A percentile compares a stretch with the other conserved stretches of the same genome.
phyloP scores from a whole-genome alignment of 768 basidiomycete genomes.

The Phlegmacium glaucopus region DNA sequence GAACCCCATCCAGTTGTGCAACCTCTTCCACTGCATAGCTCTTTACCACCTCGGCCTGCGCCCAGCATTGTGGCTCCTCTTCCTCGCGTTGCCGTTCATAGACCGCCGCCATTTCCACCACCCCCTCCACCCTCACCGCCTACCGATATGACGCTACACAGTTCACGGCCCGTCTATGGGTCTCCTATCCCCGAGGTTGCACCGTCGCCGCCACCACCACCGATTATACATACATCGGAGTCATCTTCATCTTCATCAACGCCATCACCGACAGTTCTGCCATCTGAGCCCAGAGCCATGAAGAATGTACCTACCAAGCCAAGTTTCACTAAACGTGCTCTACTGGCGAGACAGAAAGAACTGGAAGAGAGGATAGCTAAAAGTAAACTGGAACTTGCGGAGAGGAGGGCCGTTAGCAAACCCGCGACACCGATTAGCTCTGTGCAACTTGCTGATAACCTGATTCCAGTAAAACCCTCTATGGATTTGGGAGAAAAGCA shows the following conservation, averaged over 20 bases:
- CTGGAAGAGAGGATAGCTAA: slow-evolving; percentile 39
- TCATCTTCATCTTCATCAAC: slow-evolving; percentile 3
- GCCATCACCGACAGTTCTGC: slow-evolving; percentile 12
- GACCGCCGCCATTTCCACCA: neutral
- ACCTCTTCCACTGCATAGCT: neutral
- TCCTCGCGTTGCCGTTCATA: neutral
- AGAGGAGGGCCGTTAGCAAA: neutral
- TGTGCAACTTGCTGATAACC: neutral
- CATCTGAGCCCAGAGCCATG: slow-evolving; percentile 37
- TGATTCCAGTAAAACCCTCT: slow-evolving; percentile 3
- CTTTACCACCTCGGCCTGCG: slow-evolving; percentile 1
- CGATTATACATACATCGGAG: neutral
- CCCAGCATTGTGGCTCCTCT: neutral
- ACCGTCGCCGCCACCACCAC: neutral
- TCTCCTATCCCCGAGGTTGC: neutral
- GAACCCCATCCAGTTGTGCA: neutral
- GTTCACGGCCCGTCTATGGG: neutral
- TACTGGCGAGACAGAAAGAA: slow-evolving; percentile 41
- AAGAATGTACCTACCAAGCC: slow-evolving; percentile 35
- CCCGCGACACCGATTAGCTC: neutral
- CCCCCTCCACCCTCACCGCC: neutral
- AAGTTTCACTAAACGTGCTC: slow-evolving; percentile 34
- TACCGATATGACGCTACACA: neutral
- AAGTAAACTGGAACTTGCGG: slow-evolving; percentile 33
- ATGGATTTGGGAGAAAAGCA: slow-evolving; percentile 24